Conservation (phyloP, 1,284 basidiomycete species). For the Fomitopsis betulina region DNA sequence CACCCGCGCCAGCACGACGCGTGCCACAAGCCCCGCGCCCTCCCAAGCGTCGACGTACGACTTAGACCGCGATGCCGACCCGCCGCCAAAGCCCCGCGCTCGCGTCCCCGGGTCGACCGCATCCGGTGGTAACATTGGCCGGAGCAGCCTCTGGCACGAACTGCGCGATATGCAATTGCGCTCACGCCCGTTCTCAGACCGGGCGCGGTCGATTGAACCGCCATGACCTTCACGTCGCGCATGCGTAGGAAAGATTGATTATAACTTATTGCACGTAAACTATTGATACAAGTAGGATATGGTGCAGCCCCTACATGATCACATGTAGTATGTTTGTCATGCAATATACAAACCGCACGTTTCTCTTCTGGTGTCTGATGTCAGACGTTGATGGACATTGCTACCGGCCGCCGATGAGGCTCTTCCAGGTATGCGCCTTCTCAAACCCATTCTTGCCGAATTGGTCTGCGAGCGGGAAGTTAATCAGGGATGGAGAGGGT, state of each 20-base stretch:
- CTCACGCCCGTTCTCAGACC: slow-evolving; percentile 40
- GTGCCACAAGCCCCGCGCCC: slow-evolving; percentile 30
- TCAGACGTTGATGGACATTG: neutral
- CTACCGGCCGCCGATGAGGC: slow-evolving; percentile 56
- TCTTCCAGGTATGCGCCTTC: slow-evolving; percentile 84
- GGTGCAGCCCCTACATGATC: neutral
- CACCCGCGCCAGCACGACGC: slow-evolving; percentile 23
- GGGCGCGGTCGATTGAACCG: slow-evolving; percentile 25
- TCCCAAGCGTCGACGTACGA: slow-evolving; percentile 28
- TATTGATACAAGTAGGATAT: neutral
- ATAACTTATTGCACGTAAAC: slow-evolving; percentile 2
- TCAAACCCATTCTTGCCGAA: slow-evolving; percentile 85
- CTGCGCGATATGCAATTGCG: slow-evolving; percentile 47
- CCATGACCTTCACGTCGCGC: slow-evolving; percentile 4
- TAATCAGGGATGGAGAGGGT: neutral
- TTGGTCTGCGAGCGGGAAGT: slow-evolving; percentile 46
- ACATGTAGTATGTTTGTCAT: neutral
- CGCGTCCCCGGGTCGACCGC: slow-evolving; percentile 12
- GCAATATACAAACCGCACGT: neutral
- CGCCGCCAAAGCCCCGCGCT: slow-evolving; percentile 6
- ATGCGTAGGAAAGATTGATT: neutral
- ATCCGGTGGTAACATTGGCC: slow-evolving; percentile 28
- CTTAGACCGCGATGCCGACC: slow-evolving; percentile 19
- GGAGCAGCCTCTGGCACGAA: slow-evolving; percentile 55
- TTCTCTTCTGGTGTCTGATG: neutral